Conservation (phyloP, 306 rosid genomes). For the Castanea sativa region DNA sequence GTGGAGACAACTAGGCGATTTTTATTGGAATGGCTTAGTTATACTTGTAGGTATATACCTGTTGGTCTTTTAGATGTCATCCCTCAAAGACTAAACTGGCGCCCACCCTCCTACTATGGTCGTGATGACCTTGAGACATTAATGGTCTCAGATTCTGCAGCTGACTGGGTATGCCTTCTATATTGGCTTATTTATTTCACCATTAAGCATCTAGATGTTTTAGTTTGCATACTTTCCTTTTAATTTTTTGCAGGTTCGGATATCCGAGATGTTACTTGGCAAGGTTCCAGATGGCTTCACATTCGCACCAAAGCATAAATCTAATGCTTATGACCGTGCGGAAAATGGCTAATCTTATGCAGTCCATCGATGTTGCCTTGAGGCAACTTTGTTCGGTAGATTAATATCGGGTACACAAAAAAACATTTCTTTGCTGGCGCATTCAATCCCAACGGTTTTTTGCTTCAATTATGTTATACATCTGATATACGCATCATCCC, state of each 20-base stretch:
- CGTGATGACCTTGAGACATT: constrained; percentile 91
- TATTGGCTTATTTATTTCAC: not conserved
- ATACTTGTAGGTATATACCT: constrained; percentile 80
- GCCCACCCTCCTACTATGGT: constrained; percentile 68
- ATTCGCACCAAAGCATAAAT: constrained; percentile 89
- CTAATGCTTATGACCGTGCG: constrained; percentile 86
- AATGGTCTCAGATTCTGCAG: constrained; percentile 96
- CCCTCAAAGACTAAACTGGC: constrained; percentile 85
- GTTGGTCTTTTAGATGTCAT: constrained; percentile 82
- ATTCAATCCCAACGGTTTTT: too few relatives aligned
- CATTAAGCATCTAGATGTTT: not conserved
- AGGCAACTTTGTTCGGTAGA: not conserved
- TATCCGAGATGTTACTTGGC: constrained; percentile 89
- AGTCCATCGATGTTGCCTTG: not conserved
- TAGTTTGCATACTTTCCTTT: not conserved
- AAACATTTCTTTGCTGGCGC: not conserved
- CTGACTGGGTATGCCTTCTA: constrained; percentile 73
- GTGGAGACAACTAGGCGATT: constrained; percentile 92
- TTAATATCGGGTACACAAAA: not conserved
- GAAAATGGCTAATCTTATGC: constrained; percentile 64
- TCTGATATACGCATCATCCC: too few relatives aligned
- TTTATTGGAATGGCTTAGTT: constrained; percentile 95
- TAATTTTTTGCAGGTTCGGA: constrained; percentile 51
- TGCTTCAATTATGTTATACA: too few relatives aligned
- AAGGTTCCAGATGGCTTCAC: constrained; percentile 84